A percentile compares a stretch with the other conserved stretches of the same genome.
phyloP scores from a whole-genome alignment of 2,329 filamentous ascomycete genomes.

The Fusarium multiceps region DNA sequence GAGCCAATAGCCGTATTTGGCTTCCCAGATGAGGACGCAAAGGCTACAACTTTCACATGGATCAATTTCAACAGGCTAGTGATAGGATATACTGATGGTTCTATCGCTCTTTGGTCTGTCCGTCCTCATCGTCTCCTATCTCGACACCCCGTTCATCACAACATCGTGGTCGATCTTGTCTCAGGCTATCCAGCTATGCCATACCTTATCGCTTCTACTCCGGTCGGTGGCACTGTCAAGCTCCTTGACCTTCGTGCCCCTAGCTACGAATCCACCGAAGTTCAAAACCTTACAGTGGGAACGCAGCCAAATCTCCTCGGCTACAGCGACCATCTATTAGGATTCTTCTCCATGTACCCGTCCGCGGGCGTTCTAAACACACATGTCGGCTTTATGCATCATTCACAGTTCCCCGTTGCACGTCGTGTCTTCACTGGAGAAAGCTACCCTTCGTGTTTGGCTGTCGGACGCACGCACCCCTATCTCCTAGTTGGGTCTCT shows the following conservation, averaged over 20 bases:
- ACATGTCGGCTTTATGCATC: slow-evolving; percentile 64
- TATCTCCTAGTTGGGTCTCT: slow-evolving; percentile 64
- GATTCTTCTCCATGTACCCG: slow-evolving; percentile 64
- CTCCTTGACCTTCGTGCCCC: slow-evolving; percentile 65
- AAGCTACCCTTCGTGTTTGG: slow-evolving; percentile 62
- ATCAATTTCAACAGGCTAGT: slow-evolving; percentile 65
- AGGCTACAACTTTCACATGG: slow-evolving; percentile 67
- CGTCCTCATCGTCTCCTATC: slow-evolving; percentile 61
- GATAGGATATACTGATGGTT: slow-evolving; percentile 67
- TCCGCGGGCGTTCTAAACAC: slow-evolving; percentile 65
- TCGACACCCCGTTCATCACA: slow-evolving; percentile 65
- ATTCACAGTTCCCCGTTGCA: slow-evolving; percentile 63
- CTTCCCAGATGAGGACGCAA: slow-evolving; percentile 60
- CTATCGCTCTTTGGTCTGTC: slow-evolving; percentile 67
- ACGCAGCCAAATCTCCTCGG: slow-evolving; percentile 65
- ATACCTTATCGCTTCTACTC: slow-evolving; percentile 65
- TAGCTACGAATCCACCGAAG: slow-evolving; percentile 64
- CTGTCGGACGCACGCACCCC: slow-evolving; percentile 63
- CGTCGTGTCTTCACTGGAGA: slow-evolving; percentile 64
- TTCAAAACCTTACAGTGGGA: slow-evolving; percentile 61
- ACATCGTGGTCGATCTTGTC: slow-evolving; percentile 64
- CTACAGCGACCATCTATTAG: slow-evolving; percentile 67
- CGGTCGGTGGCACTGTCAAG: slow-evolving; percentile 64
- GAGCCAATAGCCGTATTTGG: slow-evolving; percentile 58
- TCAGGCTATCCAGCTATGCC: slow-evolving; percentile 68